Base-by-base conservation (phyloP, 2,329 filamentous ascomycete genomes). In the Clonostachys sp. region DNA sequence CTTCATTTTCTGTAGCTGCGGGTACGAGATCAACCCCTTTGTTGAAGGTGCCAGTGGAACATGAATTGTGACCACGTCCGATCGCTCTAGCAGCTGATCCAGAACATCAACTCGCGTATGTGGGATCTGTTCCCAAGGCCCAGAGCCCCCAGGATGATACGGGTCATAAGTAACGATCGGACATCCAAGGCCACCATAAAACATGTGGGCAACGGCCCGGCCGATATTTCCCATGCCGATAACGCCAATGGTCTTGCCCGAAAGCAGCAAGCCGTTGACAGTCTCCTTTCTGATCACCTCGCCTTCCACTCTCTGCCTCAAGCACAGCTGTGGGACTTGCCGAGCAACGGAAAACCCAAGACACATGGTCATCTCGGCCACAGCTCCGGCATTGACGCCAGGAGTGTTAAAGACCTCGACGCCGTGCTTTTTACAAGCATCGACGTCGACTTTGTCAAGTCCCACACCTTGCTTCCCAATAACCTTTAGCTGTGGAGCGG, bases 361-460 rank as follows among this genome's bases (percentile, higher is more conserved):
- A 30, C 13, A 13, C 13, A 44, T 17, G 5, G 18, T 30, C 14
- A 44, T 24, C 30, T 44, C 42, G 12, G 42, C 42, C 17, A 44
- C 42, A 13, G 69, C 62, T 3, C 64, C 62, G 0, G 65, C 64
- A 48, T 70, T 75, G 1, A 72, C 65, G 2, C 70, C 72, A 0
- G 72, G 72, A 0, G 72, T 75, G 48, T 75, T 75, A 51, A 70
- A 62, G 33, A 75, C 66, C 30, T 61, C 61, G 50, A 74, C 65
- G 7, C 59, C 61, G 1, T 61, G 60, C 12, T 58, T 52, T 5
- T 53, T 47, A 48, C 67, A 71, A 10, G 69, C 67, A 1, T 50
- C 56, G 14, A 55, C 56, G 49, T 73, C 67, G 41, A 70, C 69
- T 45, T 66, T 70, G 51, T 73, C 68, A 42, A 71, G 64, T 3